These are phyloP conservation scores for Hermanozyma aechmeae DNA, from an alignment of 805 yeast genomes.

Conservation along the genomic window DNA sequence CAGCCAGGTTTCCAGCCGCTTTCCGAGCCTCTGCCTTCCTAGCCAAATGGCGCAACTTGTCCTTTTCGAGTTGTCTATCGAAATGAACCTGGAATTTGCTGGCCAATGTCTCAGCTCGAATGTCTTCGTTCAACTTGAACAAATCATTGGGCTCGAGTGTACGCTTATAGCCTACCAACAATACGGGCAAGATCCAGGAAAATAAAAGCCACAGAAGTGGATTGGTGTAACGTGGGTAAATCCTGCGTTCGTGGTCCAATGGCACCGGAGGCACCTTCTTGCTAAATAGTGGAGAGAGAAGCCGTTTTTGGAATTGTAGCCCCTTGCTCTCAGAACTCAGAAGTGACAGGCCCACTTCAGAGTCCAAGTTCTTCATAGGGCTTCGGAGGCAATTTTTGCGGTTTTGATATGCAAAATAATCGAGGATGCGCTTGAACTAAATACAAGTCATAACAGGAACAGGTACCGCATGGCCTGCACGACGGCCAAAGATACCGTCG, in stretches of 20 bases:
- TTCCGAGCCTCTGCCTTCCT: neutral
- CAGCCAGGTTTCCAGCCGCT: neutral
- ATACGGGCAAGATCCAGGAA: conserved; percentile 13
- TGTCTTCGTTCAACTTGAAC: conserved; percentile 5
- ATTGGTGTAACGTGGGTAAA: conserved; percentile 1
- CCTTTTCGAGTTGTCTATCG: neutral
- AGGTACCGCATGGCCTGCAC: no score
- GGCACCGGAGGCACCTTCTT: neutral
- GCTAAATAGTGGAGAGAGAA: neutral
- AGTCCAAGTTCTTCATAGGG: no score
- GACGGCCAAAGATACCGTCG: no score
- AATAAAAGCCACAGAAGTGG: conserved; percentile 9
- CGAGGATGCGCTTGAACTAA: no score
- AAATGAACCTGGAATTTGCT: conserved; percentile 2
- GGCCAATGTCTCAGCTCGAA: conserved; percentile 7
- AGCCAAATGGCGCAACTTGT: neutral
- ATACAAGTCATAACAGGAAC: no score
- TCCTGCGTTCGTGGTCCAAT: neutral
- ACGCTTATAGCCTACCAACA: conserved; percentile 11
- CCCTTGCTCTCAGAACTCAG: neutral
- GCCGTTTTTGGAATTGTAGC: neutral
- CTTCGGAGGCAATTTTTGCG: no score
- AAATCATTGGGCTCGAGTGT: conserved; percentile 11
- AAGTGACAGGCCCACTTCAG: no score
- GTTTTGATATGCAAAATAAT: no score